Percentiles rank a stretch among this genome's conserved stretches.
Conservation (phyloP, 176 grass and related monocot species). For the Eleusine indica region DNA sequence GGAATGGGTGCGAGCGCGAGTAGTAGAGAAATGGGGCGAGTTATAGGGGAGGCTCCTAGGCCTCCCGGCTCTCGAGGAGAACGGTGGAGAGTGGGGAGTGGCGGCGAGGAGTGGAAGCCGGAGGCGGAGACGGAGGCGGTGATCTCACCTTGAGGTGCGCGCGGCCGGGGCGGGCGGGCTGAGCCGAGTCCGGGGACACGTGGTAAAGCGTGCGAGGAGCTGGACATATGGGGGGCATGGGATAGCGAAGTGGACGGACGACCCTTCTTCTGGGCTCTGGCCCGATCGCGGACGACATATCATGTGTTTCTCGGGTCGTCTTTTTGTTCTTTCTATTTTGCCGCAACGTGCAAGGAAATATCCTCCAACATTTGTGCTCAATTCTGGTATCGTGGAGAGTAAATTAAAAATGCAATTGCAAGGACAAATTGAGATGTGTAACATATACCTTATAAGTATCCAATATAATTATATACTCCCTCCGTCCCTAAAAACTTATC, state of each 20-base stretch:
- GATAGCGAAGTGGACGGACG: constrained; percentile 43
- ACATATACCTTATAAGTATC: no score
- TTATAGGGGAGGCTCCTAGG: constrained; percentile 19
- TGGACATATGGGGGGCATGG: background rate
- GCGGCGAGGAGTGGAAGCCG: background rate
- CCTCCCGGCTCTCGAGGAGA: constrained; percentile 34
- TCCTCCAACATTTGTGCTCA: background rate
- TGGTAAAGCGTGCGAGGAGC: constrained; percentile 15
- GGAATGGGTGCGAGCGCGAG: background rate
- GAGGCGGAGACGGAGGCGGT: constrained; percentile 25
- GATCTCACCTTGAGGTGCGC: constrained; percentile 48
- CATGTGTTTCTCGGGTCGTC: constrained; percentile 23
- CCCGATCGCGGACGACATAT: background rate
- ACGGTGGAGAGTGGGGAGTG: background rate
- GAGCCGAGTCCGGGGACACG: constrained; percentile 22
- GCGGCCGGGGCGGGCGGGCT: constrained; percentile 7
- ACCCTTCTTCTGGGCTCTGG: background rate
- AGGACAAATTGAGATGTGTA: no score
- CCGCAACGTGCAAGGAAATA: background rate
- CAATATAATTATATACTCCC: no score
- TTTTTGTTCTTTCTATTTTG: background rate
- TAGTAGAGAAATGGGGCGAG: background rate
- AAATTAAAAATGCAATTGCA: no score
- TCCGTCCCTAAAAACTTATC: no score
- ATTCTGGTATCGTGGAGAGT: no score